Base-by-base conservation (phyloP, 768 basidiomycete species). In the Hirschioporus abietinus region DNA sequence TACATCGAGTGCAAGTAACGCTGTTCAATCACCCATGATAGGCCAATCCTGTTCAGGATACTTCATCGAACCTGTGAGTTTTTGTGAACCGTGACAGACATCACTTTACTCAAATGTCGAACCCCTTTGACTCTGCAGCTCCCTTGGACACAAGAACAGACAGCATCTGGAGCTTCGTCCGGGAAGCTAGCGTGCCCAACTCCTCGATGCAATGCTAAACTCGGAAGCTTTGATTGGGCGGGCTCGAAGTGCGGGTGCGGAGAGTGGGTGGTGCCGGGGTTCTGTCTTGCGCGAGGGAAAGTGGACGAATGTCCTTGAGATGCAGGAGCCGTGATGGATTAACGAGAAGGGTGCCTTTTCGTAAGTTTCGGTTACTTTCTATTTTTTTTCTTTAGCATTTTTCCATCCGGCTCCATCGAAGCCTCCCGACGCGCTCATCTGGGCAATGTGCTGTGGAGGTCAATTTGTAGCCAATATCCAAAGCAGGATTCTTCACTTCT, bases 151-250 rank as follows among this genome's bases (percentile, higher is more conserved):
- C 88, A 94, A 63, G 83, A 88, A 7, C 85, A 90, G 70, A 78
- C 97, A 9, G 82, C 86, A 36, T 76, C 79, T 20, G 96, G 95
- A 0, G 82, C 88, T 58, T 78, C 95, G 36, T 85, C 88, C 0
- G 97, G 97, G 18, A 97, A 96, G 82, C 91, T 99, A 70, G 67
- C 85, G 0, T 99, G 97, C 71, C 97, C 97, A 1, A 96, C 96
- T 75, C 84, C 88, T 71, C 95, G 92, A 72, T 99, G 97, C 72
- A 83, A 84, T 3, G 88, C 86, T 30, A 99, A 99, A 78, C 82
- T 99, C 18, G 97, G 97, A 1, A 97, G 60, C 30, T 61, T 25
- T 15, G 60, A 61, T 23, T 61, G 60, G 60, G 60, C 60, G 30
- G 60, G 60, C 60, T 25, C 30, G 15, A 25, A 34, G 25, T 61